Evolutionary conservation across 2,329 filamentous ascomycete species (phyloP).

Genomic region (Colletotrichum navitas): DNA sequence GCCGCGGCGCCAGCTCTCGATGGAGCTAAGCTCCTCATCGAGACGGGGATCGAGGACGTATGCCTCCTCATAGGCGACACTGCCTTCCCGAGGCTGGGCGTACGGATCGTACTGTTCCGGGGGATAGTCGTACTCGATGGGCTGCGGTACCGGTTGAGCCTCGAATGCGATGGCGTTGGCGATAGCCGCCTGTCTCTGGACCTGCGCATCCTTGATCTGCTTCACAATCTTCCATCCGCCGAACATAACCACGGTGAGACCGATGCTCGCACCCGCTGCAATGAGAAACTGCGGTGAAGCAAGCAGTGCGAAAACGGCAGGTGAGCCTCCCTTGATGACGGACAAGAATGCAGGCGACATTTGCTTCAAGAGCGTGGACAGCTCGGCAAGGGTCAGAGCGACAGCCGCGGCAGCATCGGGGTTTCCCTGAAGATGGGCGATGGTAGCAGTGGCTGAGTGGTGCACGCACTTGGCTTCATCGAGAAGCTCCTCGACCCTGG

Average conservation of each 20-base stretch:
- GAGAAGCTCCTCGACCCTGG: slow-evolving; percentile 80
- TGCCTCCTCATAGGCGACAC: slow-evolving; percentile 64
- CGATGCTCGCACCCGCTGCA: slow-evolving; percentile 87
- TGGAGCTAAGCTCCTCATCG: slow-evolving; percentile 69
- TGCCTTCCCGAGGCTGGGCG: slow-evolving; percentile 41
- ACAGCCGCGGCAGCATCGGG: slow-evolving; percentile 94
- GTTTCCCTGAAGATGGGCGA: slow-evolving; percentile 75
- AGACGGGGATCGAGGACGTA: slow-evolving; percentile 56
- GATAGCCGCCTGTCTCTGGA: slow-evolving; percentile 45
- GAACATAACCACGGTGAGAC: slow-evolving; percentile 95
- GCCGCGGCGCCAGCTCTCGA: slow-evolving; percentile 71
- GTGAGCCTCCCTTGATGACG: slow-evolving; percentile 83
- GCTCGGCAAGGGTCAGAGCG: slow-evolving; percentile 90
- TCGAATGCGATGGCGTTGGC: slow-evolving; percentile 50
- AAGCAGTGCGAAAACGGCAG: slow-evolving; percentile 87
- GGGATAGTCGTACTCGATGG: slow-evolving; percentile 34
- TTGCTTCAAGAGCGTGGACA: slow-evolving; percentile 84
- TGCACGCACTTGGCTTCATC: slow-evolving; percentile 92
- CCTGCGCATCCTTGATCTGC: slow-evolving; percentile 70
- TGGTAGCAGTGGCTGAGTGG: slow-evolving; percentile 84
- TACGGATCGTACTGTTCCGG: slow-evolving; percentile 28
- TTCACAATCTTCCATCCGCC: slow-evolving; percentile 98
- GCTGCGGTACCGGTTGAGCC: slow-evolving; percentile 30
- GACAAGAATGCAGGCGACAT: slow-evolving; percentile 85
- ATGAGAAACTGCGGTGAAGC: slow-evolving; percentile 95